Percentiles rank a stretch among this genome's conserved stretches.
phyloP scores from a whole-genome alignment of 2,329 filamentous ascomycete genomes.

The Ceratocystis harringtonii region DNA sequence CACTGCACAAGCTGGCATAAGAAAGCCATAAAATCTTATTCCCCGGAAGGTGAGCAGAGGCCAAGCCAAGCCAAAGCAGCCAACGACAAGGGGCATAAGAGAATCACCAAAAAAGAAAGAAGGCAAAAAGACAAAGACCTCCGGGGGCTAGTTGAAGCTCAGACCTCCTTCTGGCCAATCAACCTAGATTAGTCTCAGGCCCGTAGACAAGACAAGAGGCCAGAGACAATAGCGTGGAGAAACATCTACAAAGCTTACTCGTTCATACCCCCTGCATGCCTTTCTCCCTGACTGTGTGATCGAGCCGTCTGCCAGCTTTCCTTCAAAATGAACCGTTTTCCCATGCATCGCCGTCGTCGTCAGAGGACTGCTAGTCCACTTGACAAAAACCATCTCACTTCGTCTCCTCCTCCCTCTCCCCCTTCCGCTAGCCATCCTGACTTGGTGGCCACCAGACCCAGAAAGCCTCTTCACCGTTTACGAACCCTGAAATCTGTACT shows the following conservation, averaged over 20 bases:
- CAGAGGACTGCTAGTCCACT: constrained; percentile 23
- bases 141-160: neutral
- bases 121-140: neutral
- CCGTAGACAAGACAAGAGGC: neutral
- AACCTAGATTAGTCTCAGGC: neutral
- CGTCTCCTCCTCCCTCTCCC: constrained; percentile 1
- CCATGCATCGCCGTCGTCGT: constrained; percentile 31
- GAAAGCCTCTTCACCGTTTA: constrained; percentile 18
- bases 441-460: constrained; percentile 13
- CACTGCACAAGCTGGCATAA: neutral
- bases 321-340: constrained; percentile 29
- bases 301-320: neutral
- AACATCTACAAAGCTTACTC: neutral
- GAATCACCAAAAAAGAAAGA: neutral
- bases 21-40: neutral
- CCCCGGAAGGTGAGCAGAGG: neutral
- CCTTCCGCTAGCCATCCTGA: neutral
- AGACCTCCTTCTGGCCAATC: neutral
- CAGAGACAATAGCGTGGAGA: neutral
- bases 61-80: neutral
- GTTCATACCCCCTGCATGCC: neutral
- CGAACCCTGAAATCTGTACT: constrained; percentile 17
- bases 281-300: neutral
- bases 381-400: neutral
- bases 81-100: too few species aligned